Evolutionary conservation across 164 flowering plant species (phyloP), one percentile per base, ranked within the genome.

Genomic region (Magnolia changhungtana): DNA sequence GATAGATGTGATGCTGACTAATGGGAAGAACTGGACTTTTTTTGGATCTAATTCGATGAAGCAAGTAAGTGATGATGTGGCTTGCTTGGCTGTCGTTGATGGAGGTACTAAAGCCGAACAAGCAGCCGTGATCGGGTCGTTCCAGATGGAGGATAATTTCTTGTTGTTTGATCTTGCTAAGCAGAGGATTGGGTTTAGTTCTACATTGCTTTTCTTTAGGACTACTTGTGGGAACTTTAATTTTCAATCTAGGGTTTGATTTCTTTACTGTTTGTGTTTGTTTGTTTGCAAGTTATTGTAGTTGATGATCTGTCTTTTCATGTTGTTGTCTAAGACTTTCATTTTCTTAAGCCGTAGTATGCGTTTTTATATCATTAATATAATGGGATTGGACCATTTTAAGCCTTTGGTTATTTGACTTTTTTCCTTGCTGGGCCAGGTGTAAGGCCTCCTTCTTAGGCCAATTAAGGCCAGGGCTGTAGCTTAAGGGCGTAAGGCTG

Each of bases 21-120:
- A 74, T 49, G 82, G 82, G 14, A 58, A 63, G 73, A 78, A 78
- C 69, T 83, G 87, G 87, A 79, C 82, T 23, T 81, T 84, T 4
- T 82, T 79, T 20, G 86, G 86, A 9, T 76, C 78, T 0, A 86
- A 85, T 67, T 82, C 83, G 8, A 78, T 85, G 85, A 74, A 67
- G 49, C 78, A 70, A 20, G 80, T 84, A 3, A 65, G 77, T 0
- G 50, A 77, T 4, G 76, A 80, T 31, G 79, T 78, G 51, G 80
- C 81, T 1, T 84, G 89, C 66, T 66, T 84, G 7, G 87, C 87
- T 13, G 77, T 84, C 37, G 68, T 83, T 1, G 83, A 86, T 71
- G 87, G 85, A 8, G 89, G 89, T 20, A 19, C 20, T 73, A 82
- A 14, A 19, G 78, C 80, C 3, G 72, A 76, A 21, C 65, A 76